phyloP scores from a whole-genome alignment of 441 rosid genomes.

The Aquilaria agallochum region DNA sequence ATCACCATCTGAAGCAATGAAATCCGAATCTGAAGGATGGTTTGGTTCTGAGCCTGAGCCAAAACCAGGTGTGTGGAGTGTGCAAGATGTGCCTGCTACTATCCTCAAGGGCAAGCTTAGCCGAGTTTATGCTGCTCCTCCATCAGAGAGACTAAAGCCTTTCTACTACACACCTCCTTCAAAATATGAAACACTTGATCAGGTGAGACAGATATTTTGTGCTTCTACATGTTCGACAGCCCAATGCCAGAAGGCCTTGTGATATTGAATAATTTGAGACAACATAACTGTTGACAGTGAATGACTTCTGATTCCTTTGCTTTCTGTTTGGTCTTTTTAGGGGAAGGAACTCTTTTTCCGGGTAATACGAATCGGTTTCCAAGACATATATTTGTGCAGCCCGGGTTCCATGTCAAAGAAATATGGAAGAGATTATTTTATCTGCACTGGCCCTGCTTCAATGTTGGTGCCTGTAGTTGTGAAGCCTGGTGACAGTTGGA shows the following conservation, averaged over 20 bases:
- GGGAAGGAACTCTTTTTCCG: slow-evolving; percentile 80
- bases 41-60: slow-evolving; percentile 57
- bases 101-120: slow-evolving; percentile 68
- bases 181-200: slow-evolving; percentile 89
- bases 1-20: slow-evolving; percentile 84
- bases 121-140: slow-evolving; percentile 79
- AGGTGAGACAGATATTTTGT: slow-evolving; percentile 37
- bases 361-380: slow-evolving; percentile 74
- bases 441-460: slow-evolving; percentile 84
- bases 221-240: background rate
- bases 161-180: slow-evolving; percentile 79
- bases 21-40: slow-evolving; percentile 65
- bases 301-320: background rate
- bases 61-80: slow-evolving; percentile 72
- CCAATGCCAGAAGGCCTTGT: background rate
- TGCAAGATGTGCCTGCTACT: slow-evolving; percentile 60
- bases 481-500: slow-evolving; percentile 67
- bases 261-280: background rate
- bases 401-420: slow-evolving; percentile 70
- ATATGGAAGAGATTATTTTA: slow-evolving; percentile 64
- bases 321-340: slow-evolving; percentile 29
- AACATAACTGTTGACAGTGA: slow-evolving; percentile 5
- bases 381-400: slow-evolving; percentile 64
- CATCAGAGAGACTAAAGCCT: slow-evolving; percentile 65
- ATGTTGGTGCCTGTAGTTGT: slow-evolving; percentile 66